Evolutionary conservation across 1,284 basidiomycete genomes (phyloP).

Genomic region (Puccinia brachypodii): DNA sequence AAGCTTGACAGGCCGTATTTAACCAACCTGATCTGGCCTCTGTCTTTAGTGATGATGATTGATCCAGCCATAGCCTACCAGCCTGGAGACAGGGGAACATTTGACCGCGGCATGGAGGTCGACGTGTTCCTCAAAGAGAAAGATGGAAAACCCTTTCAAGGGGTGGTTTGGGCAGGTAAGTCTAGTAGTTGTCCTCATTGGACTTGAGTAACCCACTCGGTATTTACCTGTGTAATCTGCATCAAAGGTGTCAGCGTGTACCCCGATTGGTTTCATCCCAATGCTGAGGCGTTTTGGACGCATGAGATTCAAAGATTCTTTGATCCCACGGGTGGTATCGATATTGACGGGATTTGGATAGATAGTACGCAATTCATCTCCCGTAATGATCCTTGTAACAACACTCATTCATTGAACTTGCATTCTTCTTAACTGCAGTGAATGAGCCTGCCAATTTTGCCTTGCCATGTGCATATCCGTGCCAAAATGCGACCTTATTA

Average conservation of each 20-base stretch:
- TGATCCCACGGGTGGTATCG: constrained; percentile 55
- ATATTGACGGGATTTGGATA: constrained; percentile 71
- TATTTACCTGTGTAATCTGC: neutral
- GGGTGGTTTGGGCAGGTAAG: constrained; percentile 71
- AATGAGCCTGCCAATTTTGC: constrained; percentile 66
- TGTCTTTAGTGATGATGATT: constrained; percentile 66
- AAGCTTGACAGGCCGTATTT: neutral
- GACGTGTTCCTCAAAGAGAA: constrained; percentile 67
- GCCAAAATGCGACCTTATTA: constrained; percentile 62
- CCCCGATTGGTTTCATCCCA: constrained; percentile 68
- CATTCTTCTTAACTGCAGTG: constrained; percentile 56
- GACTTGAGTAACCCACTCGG: neutral
- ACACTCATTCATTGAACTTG: neutral
- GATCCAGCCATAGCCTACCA: constrained; percentile 69
- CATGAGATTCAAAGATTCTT: constrained; percentile 68
- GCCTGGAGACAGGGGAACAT: constrained; percentile 63
- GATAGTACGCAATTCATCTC: constrained; percentile 59
- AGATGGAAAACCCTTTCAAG: constrained; percentile 64
- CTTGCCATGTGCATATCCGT: constrained; percentile 35
- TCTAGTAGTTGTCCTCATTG: constrained; percentile 61
- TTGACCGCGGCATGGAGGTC: constrained; percentile 63
- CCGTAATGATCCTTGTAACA: neutral
- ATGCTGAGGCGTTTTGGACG: constrained; percentile 65
- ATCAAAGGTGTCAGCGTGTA: constrained; percentile 22
- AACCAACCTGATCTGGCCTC: neutral